Evolutionary conservation across 208 protist genomes (phyloP), one percentile per base, ranked within the genome.

Genomic region (Leishmania amazonensis): DNA sequence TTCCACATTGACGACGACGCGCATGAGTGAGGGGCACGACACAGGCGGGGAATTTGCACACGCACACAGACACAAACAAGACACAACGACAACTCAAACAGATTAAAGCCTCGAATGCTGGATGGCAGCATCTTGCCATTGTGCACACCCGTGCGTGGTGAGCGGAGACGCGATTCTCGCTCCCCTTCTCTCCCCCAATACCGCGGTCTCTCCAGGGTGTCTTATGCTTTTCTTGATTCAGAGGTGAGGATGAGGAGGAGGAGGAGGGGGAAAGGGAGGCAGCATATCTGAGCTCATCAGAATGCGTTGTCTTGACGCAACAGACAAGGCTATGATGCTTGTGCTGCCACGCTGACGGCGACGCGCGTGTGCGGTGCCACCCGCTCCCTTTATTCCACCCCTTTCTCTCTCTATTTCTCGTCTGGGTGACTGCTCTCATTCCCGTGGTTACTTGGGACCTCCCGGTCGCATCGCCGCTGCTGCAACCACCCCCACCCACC

Each of bases 51-150:
- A 9, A 53, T 24, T 38, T 38, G n/a, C 70, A 74, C 68, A 51
- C 42, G 47, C 70, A 53, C 70, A 74, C 70, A 74, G 11, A 74
- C 70, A 53, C 42, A 74, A 15, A 74, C 70, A 42, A n/a, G 42
- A 65, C 21, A 38, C 9, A 68, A 17, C n/a, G 31, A 68, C 31
- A 68, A 40, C 6, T 64, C 64, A 38, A 42, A 40, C 28, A 19
- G 9, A 68, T 68, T 15, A 17, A 9, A 68, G 15, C 64, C 24
- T 31, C 15, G 13, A 42, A 68, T 64, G 31, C 13, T 35, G 31
- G 35, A 68, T 68, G 31, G 31, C 64, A 21, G 5, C 64, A 42
- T 68, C 64, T 38, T 68, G 9, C 17, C 28, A 68, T 7, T 42
- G 9, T 40, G 15, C 64, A 68, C 2, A 42, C 35, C 64, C 35